Base-by-base conservation (phyloP, 805 yeast species). In the Ogataea pilisensis region DNA sequence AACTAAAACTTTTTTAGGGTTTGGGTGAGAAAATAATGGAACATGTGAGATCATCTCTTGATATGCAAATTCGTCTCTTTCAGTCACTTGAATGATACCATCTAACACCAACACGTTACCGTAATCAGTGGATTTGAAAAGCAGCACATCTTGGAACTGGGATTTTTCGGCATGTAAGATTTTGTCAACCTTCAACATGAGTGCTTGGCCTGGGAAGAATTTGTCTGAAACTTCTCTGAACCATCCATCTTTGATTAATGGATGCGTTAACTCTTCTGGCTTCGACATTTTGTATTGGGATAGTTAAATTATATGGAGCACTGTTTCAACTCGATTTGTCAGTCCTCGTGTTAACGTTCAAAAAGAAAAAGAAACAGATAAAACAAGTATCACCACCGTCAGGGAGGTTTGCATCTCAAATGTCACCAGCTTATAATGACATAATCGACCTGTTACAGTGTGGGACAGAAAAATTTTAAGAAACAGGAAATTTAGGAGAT, bases 201-300 rank as follows among this genome's bases (percentile, higher is more conserved):
- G 82, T 53, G 97, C 98, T 75, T 90, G 96, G 51, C 99, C 99
- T 24, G 99, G 98, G 95, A 96, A 91, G 87, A 88, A 85, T 61
- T 95, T 86, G 65, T 90, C 87, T 52, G 95, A 85, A 64, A 85
- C 74, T 68, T 91, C 99, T 57, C 91, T 81, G 71, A 91, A 91
- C 99, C 99, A 91, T 60, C 97, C 97, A 66, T 93, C 89, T 61
- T 74, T 73, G 57, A 75, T 67, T 39, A 75, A 63, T 27, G 81
- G 81, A 65, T 76, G 81, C 34, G 80, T 63, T 45, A 75, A 67
- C 61, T 68, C 68, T 30, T 39, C 60, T 5, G 34, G 13, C 17
- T 49, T n/a, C 20, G 39, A 25, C 43, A 40, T 40, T 35, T 18
- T 28, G 18, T 20, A 12, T n/a, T n/a, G n/a, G n/a, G n/a, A n/a